phyloP scores from a whole-genome alignment of 1,139 yeast genomes.

The Protomyces inundatus region DNA sequence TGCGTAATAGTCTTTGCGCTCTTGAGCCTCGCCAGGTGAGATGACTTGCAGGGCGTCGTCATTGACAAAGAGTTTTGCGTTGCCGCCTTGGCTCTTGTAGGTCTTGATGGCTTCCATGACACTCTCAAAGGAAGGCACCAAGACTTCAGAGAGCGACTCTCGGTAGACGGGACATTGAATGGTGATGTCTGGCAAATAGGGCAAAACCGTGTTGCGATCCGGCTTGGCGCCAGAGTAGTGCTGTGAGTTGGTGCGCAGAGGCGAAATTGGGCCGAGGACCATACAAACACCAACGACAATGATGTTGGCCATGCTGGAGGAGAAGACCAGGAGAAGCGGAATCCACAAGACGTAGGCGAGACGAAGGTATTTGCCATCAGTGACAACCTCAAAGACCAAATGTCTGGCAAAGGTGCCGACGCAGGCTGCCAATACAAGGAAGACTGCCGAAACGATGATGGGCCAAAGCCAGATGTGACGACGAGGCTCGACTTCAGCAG shows the following conservation, averaged over 20 bases:
- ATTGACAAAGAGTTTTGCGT: constrained; percentile 22
- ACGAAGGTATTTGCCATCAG: neutral
- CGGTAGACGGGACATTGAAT: constrained; percentile 29
- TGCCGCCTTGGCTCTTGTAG: constrained; percentile 27
- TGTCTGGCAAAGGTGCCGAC: constrained; percentile 1
- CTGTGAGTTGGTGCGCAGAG: constrained; percentile 14
- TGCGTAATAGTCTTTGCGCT: constrained; percentile 26
- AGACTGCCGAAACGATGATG: neutral
- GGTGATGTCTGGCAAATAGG: constrained; percentile 25
- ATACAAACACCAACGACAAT: constrained; percentile 15
- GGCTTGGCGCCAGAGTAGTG: constrained; percentile 22
- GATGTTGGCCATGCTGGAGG: constrained; percentile 9
- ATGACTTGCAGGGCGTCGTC: constrained; percentile 28
- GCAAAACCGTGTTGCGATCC: constrained; percentile 10
- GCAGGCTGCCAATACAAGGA: neutral
- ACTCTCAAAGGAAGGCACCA: constrained; percentile 24
- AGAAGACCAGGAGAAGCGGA: neutral
- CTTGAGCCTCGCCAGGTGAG: neutral
- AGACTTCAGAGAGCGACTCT: constrained; percentile 25
- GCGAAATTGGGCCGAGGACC: constrained; percentile 26
- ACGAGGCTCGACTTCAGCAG: neutral
- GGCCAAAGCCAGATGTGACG: constrained; percentile 11
- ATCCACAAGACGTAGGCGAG: neutral
- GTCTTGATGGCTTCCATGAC: constrained; percentile 22
- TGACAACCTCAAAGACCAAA: neutral